Base-by-base conservation (phyloP, 1,139 yeast genomes). In the Geotrichum macrosporum region DNA sequence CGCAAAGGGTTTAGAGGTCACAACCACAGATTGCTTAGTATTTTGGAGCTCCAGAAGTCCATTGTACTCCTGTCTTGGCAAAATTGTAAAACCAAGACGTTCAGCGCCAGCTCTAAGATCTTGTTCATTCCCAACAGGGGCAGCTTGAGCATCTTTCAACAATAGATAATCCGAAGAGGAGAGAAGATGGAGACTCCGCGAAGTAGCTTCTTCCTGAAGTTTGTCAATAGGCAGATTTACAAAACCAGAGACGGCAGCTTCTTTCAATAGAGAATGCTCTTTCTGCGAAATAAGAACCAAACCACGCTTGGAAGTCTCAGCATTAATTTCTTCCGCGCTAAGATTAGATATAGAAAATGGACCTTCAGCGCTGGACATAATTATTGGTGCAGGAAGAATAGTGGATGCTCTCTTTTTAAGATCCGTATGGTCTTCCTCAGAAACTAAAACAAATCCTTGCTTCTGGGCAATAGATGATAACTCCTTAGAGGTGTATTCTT, bases 51-150 rank as follows among this genome's bases (percentile, higher is more conserved):
- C 24, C 26, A 38, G 32, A 33, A 55, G 36, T 19, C 47, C 26
- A 1, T 50, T 48, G 44, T 58, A 59, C 13, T 62, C 63, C 13
- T 36, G 45, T 1, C 49, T 21, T 4, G 67, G 52, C n/a, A 73
- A 15, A 13, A 57, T 53, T 12, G 62, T 58, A 21, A 63, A 35
- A 8, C 61, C 63, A 12, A 47, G 35, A 20, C 48, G 35, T 21
- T 47, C 47, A 12, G 51, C 51, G 36, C 41, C 40, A 4, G 38
- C 15, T 30, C 34, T 46, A 12, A 46, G 37, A 20, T 32, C 33
- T n/a, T 19, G 32, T n/a, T 43, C 43, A 13, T 38, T 34, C n/a
- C 39, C 38, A 29, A 35, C 44, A 27, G 34, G 24, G 12, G 37
- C 19, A 26, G 33, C 18, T 16, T 40, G 37, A 16, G 39, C 10